Percentiles rank a stretch among this genome's conserved stretches.
phyloP scores from a whole-genome alignment of 352 stramenopile genomes.

The Chrysophaeum taylorii region DNA sequence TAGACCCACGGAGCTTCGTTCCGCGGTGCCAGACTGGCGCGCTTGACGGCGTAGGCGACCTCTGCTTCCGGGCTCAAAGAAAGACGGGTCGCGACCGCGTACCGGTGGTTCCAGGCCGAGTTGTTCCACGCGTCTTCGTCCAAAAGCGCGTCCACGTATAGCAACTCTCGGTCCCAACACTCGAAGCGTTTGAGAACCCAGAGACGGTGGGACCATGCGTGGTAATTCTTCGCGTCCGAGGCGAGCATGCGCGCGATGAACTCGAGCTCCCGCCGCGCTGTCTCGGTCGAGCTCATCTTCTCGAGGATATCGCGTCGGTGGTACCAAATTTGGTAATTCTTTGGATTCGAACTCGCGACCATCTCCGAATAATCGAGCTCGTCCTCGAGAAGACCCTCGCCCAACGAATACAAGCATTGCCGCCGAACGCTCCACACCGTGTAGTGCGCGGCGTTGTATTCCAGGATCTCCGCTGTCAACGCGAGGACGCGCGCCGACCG shows the following conservation, averaged over 20 bases:
- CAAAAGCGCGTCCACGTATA: conserved; percentile 73
- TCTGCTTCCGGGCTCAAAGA: neutral
- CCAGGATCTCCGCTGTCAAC: conserved; percentile 78
- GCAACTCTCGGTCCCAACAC: conserved; percentile 81
- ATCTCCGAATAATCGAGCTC: conserved; percentile 58
- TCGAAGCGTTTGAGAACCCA: conserved; percentile 73
- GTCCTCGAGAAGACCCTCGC: conserved; percentile 38
- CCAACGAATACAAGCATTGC: conserved; percentile 67
- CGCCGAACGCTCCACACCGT: conserved; percentile 92
- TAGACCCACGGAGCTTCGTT: conserved; percentile 9
- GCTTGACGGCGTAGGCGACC: neutral
- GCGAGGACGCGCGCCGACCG: conserved; percentile 67
- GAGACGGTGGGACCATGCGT: conserved; percentile 91
- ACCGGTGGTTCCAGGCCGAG: conserved; percentile 77
- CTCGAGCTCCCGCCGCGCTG: conserved; percentile 70
- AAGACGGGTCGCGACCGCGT: conserved; percentile 33
- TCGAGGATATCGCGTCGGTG: conserved; percentile 85
- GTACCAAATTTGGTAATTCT: conserved; percentile 99
- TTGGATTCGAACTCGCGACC: conserved; percentile 82
- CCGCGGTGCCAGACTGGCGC: neutral
- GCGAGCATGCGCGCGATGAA: conserved; percentile 80
- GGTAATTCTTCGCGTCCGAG: conserved; percentile 97
- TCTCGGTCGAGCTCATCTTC: conserved; percentile 38
- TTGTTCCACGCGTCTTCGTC: conserved; percentile 89
- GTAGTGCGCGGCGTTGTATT: conserved; percentile 93